Evolutionary conservation across 768 basidiomycete species (phyloP).

Genomic region (button mushroom (Agaricus bisporus)): DNA sequence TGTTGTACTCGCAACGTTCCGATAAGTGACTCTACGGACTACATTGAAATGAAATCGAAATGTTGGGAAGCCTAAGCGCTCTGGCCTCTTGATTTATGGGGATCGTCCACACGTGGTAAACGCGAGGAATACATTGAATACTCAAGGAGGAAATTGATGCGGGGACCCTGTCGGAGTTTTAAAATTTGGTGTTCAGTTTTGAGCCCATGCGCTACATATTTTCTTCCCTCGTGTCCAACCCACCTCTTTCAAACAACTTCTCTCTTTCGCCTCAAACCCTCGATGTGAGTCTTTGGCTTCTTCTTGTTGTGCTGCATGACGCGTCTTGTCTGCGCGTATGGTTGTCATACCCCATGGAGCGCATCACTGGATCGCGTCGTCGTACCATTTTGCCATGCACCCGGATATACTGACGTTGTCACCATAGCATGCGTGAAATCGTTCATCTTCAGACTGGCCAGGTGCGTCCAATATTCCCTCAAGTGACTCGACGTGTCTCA

Average conservation of each 20-base stretch:
- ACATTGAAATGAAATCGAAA: too few relatives aligned
- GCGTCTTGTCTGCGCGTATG: conserved; percentile 14
- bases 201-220: conserved; percentile 31
- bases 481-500: conserved; percentile 2
- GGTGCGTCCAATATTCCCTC: conserved; percentile 44
- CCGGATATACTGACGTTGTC: conserved; percentile 23
- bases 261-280: conserved; percentile 25
- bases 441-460: conserved; percentile 99
- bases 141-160: conserved; percentile 11
- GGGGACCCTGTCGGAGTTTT: conserved; percentile 39
- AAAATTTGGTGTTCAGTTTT: conserved; percentile 36
- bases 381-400: conserved; percentile 35
- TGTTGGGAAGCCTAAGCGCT: too few relatives aligned
- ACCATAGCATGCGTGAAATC: conserved; percentile 93
- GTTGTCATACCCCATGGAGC: conserved; percentile 13
- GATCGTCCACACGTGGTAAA: conserved; percentile 1
- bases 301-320: conserved; percentile 15
- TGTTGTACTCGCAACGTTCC: too few relatives aligned
- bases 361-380: conserved; percentile 32
- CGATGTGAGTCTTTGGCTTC: conserved; percentile 30
- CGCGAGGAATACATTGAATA: background rate
- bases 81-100: too few relatives aligned
- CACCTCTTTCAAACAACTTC: conserved; percentile 36
- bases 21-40: too few relatives aligned
- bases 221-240: conserved; percentile 42